phyloP scores from a whole-genome alignment of 2,329 filamentous ascomycete species.

The Ilyonectria mors-panacis region DNA sequence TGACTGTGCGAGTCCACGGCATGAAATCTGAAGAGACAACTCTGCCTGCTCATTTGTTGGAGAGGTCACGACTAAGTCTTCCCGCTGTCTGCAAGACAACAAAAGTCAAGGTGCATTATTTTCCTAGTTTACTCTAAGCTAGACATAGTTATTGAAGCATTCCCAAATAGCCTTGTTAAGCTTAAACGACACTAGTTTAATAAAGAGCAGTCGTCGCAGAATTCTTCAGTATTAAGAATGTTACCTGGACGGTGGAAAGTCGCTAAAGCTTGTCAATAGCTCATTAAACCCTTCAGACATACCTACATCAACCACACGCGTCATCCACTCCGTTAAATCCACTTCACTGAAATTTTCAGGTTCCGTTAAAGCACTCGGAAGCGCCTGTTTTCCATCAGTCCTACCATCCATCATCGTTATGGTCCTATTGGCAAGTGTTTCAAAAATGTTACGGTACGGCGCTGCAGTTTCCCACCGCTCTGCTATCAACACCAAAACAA shows the following conservation, averaged over 20 bases:
- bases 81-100: too few relatives aligned
- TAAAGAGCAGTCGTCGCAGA: too few relatives aligned
- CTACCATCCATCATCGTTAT: slow-evolving; percentile 39
- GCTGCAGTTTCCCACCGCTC: slow-evolving; percentile 50
- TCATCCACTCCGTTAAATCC: slow-evolving; percentile 27
- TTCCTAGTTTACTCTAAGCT: too few relatives aligned
- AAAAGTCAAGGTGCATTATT: too few relatives aligned
- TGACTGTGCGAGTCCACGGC: too few relatives aligned
- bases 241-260: neutral
- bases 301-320: slow-evolving; percentile 23
- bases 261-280: slow-evolving; percentile 9
- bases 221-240: neutral
- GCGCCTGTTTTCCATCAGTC: neutral
- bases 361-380: neutral
- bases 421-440: slow-evolving; percentile 45
- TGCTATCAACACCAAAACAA: slow-evolving; percentile 50
- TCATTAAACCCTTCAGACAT: slow-evolving; percentile 19
- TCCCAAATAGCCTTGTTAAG: too few relatives aligned
- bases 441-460: slow-evolving; percentile 54
- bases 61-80: too few relatives aligned
- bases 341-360: neutral
- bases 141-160: too few relatives aligned
- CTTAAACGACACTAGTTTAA: too few relatives aligned
- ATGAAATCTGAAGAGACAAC: too few relatives aligned
- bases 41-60: too few relatives aligned